Evolutionary conservation across 768 basidiomycete genomes (phyloP), one percentile per base, ranked within the genome.

Genomic region (Termitomyces titanicus): DNA sequence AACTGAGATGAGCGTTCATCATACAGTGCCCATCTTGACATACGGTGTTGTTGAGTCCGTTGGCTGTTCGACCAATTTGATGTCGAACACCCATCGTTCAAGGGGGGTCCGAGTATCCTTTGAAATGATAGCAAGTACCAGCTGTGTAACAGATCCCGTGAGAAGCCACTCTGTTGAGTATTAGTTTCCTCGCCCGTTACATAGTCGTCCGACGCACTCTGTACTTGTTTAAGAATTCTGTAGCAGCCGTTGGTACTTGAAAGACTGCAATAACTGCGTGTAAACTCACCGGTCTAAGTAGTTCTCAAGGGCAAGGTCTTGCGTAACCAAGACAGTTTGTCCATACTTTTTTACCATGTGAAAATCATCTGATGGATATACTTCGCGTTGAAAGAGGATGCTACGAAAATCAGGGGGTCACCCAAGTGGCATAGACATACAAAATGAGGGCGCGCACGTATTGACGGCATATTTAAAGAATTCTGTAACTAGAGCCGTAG

Each of bases 391-490:
- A 73, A 96, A 99, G 51, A 99, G 76, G 64, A 98, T 96, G 15
- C 94, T 97, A 67, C 43, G 27, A 42, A 47, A 42, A 20, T 25
- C n/a, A n/a, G n/a, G 18, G 18, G 20, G 20, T 45, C 17, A 33
- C 29, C 6, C 57, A 39, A 44, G 34, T 35, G 37, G 47, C 24
- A 55, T n/a, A 35, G 20, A 38, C 33, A 22, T n/a, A n/a, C 22
- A 27, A 39, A 7, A 22, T 8, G 22, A 61, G 33, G 39, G 37
- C 18, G 78, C 90, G 61, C 65, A 94, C 94, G 89, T 94, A 76
- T 97, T 97, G 62, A 94, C 93, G n/a, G 92, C 90, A 72, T 94
- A 98, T 75, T 98, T 98, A 80, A 99, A 98, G 79, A 99, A 98
- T 64, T 99, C 97, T 0, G 94, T 96, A 54, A 98, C 96, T 18